Base-by-base conservation (phyloP, 2,329 filamentous ascomycete species). In the Ceratocystis diversiconidia region DNA sequence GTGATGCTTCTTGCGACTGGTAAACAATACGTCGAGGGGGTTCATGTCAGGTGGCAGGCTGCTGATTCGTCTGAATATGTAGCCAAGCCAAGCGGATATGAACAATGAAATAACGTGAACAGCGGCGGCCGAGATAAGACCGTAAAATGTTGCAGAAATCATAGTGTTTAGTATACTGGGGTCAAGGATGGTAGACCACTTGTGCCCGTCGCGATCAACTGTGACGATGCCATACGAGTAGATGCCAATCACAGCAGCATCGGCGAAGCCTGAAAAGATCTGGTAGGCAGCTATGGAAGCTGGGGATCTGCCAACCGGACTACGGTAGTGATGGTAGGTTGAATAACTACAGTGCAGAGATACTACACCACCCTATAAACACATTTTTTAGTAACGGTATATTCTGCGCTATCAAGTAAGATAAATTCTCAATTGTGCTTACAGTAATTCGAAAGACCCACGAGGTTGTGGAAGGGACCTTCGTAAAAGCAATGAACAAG, bases 1-100 rank as follows among this genome's bases (percentile, higher is more conserved):
- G 76, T 95, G 90, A 19, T 32, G 66, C 72, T 76, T 79, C 66
- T 75, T 77, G 28, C 86, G 83, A 10, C 89, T 85, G 1, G 91
- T 96, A 66, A 95, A 77, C 71, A 92, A 86, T 69, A 89, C 85
- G 73, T 96, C 92, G 15, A 97, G 80, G 1, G 92, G 92, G 73
- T 97, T 97, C 88, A 96, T 90, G 72, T 97, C 92, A 0, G 92
- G 92, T 5, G 92, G 92, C 73, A 96, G 81, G 22, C 81, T 79
- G 4, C 85, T 80, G 71, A 97, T 96, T 72, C 88, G 87, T 50
- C 86, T 84, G 82, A 96, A 97, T 70, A 88, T 83, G 63, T 89
- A 73, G 17, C 85, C 84, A 30, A 97, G 79, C 76, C 88, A 96
- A 41, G 89, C 73, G 4, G 89, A 89, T 44, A 95, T 77, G 19